These are phyloP conservation scores for Alternaria ethzedia DNA, from an alignment of 2,329 filamentous ascomycete genomes.

Conservation along the genomic window DNA sequence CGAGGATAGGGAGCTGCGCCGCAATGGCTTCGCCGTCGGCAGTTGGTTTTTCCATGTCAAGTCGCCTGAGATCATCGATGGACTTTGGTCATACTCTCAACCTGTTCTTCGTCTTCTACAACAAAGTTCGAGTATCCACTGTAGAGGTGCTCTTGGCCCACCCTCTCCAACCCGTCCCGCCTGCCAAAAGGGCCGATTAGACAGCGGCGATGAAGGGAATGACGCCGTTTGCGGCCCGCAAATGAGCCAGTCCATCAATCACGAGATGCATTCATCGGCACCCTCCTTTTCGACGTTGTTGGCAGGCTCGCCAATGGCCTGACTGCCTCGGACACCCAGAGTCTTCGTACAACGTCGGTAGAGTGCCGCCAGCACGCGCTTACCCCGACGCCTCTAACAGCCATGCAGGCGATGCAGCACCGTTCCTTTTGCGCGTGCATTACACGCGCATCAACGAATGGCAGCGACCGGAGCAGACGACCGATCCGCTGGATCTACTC, in stretches of 20 bases:
- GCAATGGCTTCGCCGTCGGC: background rate
- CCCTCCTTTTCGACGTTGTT: background rate
- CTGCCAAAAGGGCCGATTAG: background rate
- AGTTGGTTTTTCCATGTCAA: constrained; percentile 3
- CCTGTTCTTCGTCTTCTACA: background rate
- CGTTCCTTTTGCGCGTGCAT: background rate
- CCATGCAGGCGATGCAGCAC: background rate
- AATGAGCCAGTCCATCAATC: background rate
- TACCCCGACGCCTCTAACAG: background rate
- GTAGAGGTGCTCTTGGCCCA: background rate
- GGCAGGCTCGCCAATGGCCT: background rate
- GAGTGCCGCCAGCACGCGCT: background rate
- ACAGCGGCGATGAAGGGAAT: background rate
- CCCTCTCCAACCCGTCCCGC: background rate
- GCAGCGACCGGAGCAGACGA: background rate
- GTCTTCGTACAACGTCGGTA: background rate
- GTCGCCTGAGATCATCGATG: background rate
- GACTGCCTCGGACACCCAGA: background rate
- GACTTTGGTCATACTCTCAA: background rate
- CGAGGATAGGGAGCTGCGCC: constrained; percentile 28
- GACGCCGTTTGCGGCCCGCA: background rate
- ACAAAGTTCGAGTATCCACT: background rate
- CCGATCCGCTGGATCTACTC: constrained; percentile 11
- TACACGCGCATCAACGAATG: constrained; percentile 1
- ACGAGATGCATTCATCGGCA: background rate